Conservation (phyloP, 192 early-diverging fungal genomes). For the Pilaira anomala region DNA sequence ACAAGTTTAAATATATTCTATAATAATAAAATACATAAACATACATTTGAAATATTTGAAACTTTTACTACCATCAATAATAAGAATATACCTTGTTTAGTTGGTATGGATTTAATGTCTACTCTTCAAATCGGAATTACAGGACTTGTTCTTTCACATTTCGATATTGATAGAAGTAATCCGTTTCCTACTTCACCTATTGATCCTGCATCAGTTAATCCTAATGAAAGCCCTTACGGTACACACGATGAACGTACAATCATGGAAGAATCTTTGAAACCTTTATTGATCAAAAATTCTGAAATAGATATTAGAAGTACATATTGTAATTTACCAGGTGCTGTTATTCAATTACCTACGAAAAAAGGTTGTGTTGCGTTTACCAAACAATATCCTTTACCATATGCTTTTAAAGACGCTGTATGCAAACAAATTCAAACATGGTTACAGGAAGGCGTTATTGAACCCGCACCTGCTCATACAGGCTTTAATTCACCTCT, state of each 20-base stretch:
- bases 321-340: slow-evolving; percentile 10
- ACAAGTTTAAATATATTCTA: too few relatives aligned
- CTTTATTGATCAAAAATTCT: not conserved
- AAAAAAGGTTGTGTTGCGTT: not conserved
- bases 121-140: too few relatives aligned
- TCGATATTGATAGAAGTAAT: too few relatives aligned
- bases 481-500: slow-evolving; percentile 14
- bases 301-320: not conserved
- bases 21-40: too few relatives aligned
- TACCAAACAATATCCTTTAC: slow-evolving; percentile 9
- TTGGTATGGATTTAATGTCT: too few relatives aligned
- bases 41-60: too few relatives aligned
- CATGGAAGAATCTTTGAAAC: not conserved
- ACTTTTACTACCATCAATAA: too few relatives aligned
- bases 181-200: too few relatives aligned
- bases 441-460: slow-evolving; percentile 17
- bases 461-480: not conserved
- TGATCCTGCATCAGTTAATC: not conserved
- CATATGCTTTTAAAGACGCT: not conserved
- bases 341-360: not conserved
- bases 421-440: not conserved
- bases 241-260: not conserved
- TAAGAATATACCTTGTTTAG: too few relatives aligned
- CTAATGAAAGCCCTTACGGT: not conserved
- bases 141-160: too few relatives aligned